phyloP scores from a whole-genome alignment of 2,329 filamentous ascomycete species.

The Alternaria dauci region DNA sequence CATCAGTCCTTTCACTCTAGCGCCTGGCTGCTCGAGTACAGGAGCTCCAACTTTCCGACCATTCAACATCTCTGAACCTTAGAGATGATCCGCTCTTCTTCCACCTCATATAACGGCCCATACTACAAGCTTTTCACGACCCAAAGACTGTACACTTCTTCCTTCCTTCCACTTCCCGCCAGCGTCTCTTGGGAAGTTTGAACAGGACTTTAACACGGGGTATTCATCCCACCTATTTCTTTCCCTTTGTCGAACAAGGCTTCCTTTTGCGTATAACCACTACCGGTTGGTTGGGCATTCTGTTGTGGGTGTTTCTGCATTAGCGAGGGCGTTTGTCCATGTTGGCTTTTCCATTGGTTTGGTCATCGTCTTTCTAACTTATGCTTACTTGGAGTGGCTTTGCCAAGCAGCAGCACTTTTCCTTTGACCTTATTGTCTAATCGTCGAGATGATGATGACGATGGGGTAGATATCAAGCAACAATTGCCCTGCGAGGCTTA shows the following conservation, averaged over 20 bases:
- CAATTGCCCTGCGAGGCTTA: conserved; percentile 13
- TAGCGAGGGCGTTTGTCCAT: conserved; percentile 39
- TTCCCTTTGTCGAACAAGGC: conserved; percentile 5
- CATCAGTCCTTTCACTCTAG: neutral
- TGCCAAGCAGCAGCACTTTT: neutral
- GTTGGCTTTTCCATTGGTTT: neutral
- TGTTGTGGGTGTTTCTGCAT: conserved; percentile 37
- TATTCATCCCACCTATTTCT: neutral
- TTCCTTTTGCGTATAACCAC: conserved; percentile 8
- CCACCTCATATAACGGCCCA: neutral
- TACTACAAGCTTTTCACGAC: neutral
- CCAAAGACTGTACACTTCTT: neutral
- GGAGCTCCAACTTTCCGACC: conserved; percentile 4
- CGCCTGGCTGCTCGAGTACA: neutral
- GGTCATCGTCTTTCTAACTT: neutral
- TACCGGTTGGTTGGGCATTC: conserved; percentile 8
- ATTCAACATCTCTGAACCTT: conserved; percentile 24
- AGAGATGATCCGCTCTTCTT: neutral
- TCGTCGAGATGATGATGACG: neutral
- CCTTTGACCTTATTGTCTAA: neutral
- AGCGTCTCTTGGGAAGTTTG: conserved; percentile 11
- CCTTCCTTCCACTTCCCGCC: conserved; percentile 1
- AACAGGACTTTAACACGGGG: neutral
- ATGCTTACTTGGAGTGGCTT: neutral
- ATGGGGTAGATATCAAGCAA: conserved; percentile 5